Conservation (phyloP, 371 early-diverging fungal species). For the Coemansia sp. region DNA sequence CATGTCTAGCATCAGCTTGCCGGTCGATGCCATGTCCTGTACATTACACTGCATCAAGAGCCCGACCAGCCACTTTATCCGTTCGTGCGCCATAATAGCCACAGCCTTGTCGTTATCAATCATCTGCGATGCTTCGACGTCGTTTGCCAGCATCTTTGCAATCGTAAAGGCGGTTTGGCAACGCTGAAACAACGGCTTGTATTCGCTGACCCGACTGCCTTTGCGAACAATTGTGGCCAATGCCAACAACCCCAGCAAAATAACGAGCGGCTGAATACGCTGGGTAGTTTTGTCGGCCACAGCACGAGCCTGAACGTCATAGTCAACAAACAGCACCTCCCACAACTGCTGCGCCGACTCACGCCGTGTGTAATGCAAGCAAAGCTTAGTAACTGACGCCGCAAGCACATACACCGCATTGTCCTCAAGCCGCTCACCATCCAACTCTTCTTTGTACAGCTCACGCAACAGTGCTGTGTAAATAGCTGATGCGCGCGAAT, state of each 20-base stretch:
- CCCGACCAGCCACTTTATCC: constrained; percentile 52
- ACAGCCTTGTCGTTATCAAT: background rate
- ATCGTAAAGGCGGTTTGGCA: constrained; percentile 17
- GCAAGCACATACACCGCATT: constrained; percentile 21
- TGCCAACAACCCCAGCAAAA: constrained; percentile 13
- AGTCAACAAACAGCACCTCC: constrained; percentile 28
- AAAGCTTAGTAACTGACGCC: constrained; percentile 25
- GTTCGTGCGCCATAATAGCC: constrained; percentile 39
- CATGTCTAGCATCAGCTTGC: constrained; percentile 62
- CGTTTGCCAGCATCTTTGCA: background rate
- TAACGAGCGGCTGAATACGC: constrained; percentile 21
- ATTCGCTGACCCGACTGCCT: constrained; percentile 40
- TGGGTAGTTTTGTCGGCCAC: constrained; percentile 2
- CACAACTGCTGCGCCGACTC: constrained; percentile 35
- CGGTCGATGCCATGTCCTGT: constrained; percentile 61
- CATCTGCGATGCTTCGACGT: background rate
- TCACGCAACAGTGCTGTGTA: constrained; percentile 57
- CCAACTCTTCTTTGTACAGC: constrained; percentile 47
- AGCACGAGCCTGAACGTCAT: constrained; percentile 19
- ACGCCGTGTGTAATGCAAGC: constrained; percentile 22
- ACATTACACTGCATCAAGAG: constrained; percentile 61
- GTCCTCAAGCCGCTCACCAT: constrained; percentile 37
- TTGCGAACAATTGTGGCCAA: constrained; percentile 32
- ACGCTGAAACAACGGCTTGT: constrained; percentile 20
- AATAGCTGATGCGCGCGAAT: constrained; percentile 59